phyloP scores from a whole-genome alignment of 768 basidiomycete species.

The Sporobolomyces phaffii region DNA sequence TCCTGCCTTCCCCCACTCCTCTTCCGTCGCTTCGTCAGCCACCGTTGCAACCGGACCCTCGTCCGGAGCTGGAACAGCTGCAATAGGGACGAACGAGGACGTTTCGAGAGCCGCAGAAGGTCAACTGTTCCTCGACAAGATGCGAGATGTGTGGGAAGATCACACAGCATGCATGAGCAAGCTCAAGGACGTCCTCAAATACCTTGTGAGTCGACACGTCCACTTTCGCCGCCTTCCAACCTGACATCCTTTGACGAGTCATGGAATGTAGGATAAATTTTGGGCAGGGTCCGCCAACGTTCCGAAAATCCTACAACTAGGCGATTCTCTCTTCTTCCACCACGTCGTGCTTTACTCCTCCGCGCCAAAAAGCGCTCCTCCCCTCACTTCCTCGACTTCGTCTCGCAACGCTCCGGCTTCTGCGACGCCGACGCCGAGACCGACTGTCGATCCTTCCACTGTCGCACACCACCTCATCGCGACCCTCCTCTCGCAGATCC shows the following conservation, averaged over 20 bases:
- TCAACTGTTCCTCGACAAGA: conserved; percentile 73
- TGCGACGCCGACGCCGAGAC: conserved; percentile 22
- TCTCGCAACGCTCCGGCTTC: background rate
- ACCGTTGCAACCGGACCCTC: background rate
- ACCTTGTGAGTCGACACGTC: conserved; percentile 65
- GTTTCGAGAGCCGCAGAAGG: conserved; percentile 57
- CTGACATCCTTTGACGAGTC: fast-evolving
- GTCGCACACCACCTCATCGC: conserved; percentile 75
- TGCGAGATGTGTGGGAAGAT: conserved; percentile 86
- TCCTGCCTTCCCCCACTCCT: conserved; percentile 66
- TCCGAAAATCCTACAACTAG: conserved; percentile 73
- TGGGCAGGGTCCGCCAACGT: conserved; percentile 69
- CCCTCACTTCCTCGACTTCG: background rate
- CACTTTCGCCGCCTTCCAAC: background rate
- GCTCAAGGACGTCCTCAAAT: conserved; percentile 81
- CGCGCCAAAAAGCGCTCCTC: background rate
- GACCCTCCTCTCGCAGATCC: conserved; percentile 79
- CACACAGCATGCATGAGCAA: conserved; percentile 83
- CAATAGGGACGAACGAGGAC: conserved; percentile 30
- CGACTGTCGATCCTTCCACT: conserved; percentile 52
- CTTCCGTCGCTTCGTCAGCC: conserved; percentile 40
- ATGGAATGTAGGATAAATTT: conserved; percentile 89
- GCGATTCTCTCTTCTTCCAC: conserved; percentile 72
- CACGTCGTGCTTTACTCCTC: conserved; percentile 54
- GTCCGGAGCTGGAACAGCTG: background rate